Evolutionary conservation across 148 eudicot genomes (phyloP), one percentile per base, ranked within the genome.

Genomic region (Fagopyrum homotropicum): DNA sequence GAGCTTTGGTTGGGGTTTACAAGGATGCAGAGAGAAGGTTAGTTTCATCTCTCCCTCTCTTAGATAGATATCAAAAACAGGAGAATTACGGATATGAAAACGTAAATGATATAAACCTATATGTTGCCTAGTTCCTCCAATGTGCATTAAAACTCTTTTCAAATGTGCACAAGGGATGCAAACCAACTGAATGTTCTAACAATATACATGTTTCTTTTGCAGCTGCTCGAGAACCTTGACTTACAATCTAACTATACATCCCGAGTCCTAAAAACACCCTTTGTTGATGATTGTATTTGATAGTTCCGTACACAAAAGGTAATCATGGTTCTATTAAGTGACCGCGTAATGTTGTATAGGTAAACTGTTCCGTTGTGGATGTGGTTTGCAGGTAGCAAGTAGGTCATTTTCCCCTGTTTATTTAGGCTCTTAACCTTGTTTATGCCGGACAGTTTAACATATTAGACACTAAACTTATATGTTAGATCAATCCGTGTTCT

Each of bases 171-270:
- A 16, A 3, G 17, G 15, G 59, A 54, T 14, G 17, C 59, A 54
- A 54, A 50, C 14, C 19, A n/a, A 4, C 59, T 54, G 59, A 22
- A 59, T 59, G 64, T 22, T 9, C 35, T 59, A 19, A 59, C 35
- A 22, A 19, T 22, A 7, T 66, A 26, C 44, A 2, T 66, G 46
- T 43, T 29, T 35, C 45, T 47, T 52, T 75, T 68, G 76, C 97
- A 95, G 98, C 81, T 95, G 97, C 85, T 95, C 98, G 35, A 87
- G 92, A 73, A 90, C 96, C 10, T 77, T 95, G 91, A 92, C 98
- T 45, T 95, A 92, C 50, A 91, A 95, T 88, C 78, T 95, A 82
- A 90, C 97, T 30, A 89, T 88, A 81, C 89, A 87, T 78, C 89
- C 90, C n/a, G 98, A 95, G 74, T 86, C 83, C 17, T 89, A 84